Conservation (phyloP, 2,329 filamentous ascomycete species). For the Pyrenochaeta sp. region DNA sequence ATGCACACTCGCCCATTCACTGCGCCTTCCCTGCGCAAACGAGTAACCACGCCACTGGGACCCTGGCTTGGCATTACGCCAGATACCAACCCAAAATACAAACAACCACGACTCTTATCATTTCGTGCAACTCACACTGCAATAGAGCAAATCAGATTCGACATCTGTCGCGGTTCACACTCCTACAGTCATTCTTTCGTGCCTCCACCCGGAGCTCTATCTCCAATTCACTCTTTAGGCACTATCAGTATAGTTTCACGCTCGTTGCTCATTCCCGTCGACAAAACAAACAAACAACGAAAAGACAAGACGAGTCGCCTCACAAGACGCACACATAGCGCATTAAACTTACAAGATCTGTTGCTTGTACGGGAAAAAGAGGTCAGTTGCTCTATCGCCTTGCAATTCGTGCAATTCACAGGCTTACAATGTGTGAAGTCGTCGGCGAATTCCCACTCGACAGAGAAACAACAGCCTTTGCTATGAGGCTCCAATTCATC, state of each 20-base stretch:
- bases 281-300: constrained; percentile 16
- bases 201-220: constrained; percentile 33
- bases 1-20: constrained; percentile 26
- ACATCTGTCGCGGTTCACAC: constrained; percentile 11
- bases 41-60: constrained; percentile 24
- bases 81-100: constrained; percentile 21
- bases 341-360: background rate
- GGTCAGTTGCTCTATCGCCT: constrained; percentile 11
- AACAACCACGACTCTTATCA: constrained; percentile 13
- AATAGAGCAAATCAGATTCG: constrained; percentile 12
- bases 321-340: background rate
- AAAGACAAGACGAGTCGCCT: constrained; percentile 2
- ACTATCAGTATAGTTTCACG: constrained; percentile 28
- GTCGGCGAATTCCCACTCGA: constrained; percentile 4
- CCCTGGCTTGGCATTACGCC: constrained; percentile 29
- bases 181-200: constrained; percentile 29
- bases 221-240: constrained; percentile 48
- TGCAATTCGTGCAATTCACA: constrained; percentile 2
- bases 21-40: constrained; percentile 30
- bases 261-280: constrained; percentile 29
- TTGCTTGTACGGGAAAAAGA: constrained; percentile 5
- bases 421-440: constrained; percentile 15
- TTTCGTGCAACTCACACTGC: constrained; percentile 25
- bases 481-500: constrained; percentile 49
- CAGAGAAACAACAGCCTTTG: constrained; percentile 10